These are phyloP conservation scores for Hansenula sp. DNA, from an alignment of 1,139 yeast species.

Conservation along the genomic window DNA sequence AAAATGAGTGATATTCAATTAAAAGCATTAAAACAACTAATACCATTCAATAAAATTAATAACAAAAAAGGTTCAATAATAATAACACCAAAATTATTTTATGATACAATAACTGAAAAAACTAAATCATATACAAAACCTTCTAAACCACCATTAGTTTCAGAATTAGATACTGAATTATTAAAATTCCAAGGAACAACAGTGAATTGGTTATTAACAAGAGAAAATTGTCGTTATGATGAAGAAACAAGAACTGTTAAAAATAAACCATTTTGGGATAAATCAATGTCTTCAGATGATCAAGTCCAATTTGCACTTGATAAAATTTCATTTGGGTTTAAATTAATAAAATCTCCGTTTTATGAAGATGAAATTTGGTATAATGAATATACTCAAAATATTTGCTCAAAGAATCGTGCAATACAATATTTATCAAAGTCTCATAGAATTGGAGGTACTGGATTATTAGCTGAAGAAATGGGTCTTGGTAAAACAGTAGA, in stretches of 20 bases:
- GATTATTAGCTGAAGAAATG: conserved; percentile 89
- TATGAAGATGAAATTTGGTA: conserved; percentile 32
- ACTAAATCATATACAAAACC: conserved; percentile 18
- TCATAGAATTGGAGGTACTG: conserved; percentile 46
- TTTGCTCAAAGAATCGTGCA: conserved; percentile 33
- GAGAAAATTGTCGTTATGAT: conserved; percentile 50
- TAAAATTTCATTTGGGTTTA: conserved; percentile 50
- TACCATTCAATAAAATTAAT: conserved; percentile 1
- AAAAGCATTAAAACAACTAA: neutral
- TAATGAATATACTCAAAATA: conserved; percentile 45
- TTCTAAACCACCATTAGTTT: conserved; percentile 18
- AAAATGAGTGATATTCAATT: neutral
- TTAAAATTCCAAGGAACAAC: conserved; percentile 60
- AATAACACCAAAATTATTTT: conserved; percentile 23
- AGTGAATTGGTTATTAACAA: conserved; percentile 57
- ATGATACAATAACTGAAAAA: conserved; percentile 27
- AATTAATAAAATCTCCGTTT: conserved; percentile 23
- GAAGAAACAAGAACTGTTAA: conserved; percentile 20
- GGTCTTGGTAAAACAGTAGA: conserved; percentile 95
- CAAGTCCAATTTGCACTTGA: conserved; percentile 28
- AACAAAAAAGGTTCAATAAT: neutral
- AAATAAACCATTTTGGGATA: conserved; percentile 2
- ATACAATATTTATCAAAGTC: conserved; percentile 22
- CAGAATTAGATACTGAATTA: conserved; percentile 45
- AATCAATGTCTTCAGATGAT: conserved; percentile 6